A percentile compares a stretch with the other conserved stretches of the same genome.
phyloP scores from a whole-genome alignment of 202 grass and related monocot species.

The Bolboschoenoplectus hybrid region DNA sequence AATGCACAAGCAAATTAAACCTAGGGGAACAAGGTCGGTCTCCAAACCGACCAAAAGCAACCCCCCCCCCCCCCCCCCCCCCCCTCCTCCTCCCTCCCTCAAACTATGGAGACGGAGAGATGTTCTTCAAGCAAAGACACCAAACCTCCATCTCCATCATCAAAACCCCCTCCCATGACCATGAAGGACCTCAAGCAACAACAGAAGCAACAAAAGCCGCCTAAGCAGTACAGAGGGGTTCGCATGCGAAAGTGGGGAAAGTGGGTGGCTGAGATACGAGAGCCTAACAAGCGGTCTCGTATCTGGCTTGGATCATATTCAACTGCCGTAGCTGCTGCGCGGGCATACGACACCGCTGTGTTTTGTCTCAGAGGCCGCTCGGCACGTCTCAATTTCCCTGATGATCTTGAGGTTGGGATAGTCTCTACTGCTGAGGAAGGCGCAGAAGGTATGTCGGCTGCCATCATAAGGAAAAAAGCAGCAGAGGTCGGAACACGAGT shows the following conservation, averaged over 20 bases:
- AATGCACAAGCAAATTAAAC: slow-evolving; percentile 7
- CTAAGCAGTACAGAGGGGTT: slow-evolving; percentile 71
- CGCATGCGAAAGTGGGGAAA: slow-evolving; percentile 98
- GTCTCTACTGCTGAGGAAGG: slow-evolving; percentile 1
- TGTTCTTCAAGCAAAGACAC: slow-evolving; percentile 31
- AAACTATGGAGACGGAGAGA: slow-evolving; percentile 29
- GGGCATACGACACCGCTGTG: slow-evolving; percentile 89
- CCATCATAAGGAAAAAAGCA: slow-evolving; percentile 86
- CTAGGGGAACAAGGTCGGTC: slow-evolving; percentile 29
- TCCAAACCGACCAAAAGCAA: slow-evolving; percentile 24
- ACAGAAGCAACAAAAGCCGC: slow-evolving; percentile 13
- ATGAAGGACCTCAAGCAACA: background rate
- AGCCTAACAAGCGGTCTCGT: slow-evolving; percentile 91
- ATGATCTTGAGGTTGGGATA: slow-evolving; percentile 61
- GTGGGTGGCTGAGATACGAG: slow-evolving; percentile 93
- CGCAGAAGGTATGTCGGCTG: slow-evolving; percentile 49
- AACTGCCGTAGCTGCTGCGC: slow-evolving; percentile 70
- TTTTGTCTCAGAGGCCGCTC: slow-evolving; percentile 91
- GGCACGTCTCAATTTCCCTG: slow-evolving; percentile 92
- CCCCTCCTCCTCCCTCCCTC: background rate
- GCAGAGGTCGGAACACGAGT: slow-evolving; percentile 88
- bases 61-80: no score
- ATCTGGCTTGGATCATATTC: slow-evolving; percentile 97
- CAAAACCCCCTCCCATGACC: background rate
- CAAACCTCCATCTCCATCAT: slow-evolving; percentile 28